Evolutionary conservation across 169 alveolate species (phyloP), one percentile per base, ranked within the genome.

Genomic region (Toxoplasma gondii): DNA sequence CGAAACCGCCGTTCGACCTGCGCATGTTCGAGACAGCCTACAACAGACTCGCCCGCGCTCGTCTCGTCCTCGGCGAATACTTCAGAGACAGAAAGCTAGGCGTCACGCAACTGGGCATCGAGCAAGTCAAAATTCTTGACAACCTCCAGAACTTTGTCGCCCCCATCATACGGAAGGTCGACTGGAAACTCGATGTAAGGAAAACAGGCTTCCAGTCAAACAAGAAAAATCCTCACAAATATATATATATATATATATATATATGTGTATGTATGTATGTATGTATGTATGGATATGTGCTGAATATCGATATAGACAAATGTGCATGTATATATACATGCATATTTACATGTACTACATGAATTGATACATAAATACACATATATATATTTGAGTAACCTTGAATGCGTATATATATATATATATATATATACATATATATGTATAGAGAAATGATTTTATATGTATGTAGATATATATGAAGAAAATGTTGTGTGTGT

Each of bases 121-220:
- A 78, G 44, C 39, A n/a, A 12, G 45, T 78, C 44, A n/a, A 78
- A 12, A n/a, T 45, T 2, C 45, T 78, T 17, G 86, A 78, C 86
- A 17, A 45, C 39, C 86, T 78, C 45, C 44, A 78, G 16, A n/a
- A 17, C 19, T 78, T 38, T 27, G 49, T 78, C 45, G 43, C 39
- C 45, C 86, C 86, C 1, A 19, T 78, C 86, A 78, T 78, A 17
- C 86, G 86, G 27, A 78, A n/a, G n/a, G 86, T 78, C 86, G 86
- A 78, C 86, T 78, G 86, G 86, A 19, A n/a, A 16, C 22, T 78
- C 49, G 86, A 78, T 12, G 86, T 78, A n/a, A 9, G 86, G 45
- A 19, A 38, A n/a, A 7, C 44, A 7, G 19, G 45, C 29, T 38
- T 12, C 86, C 9, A 78, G 44, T 12, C 86, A 4, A 10, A 19